phyloP scores from a whole-genome alignment of 2,329 filamentous ascomycete genomes.

The Aspergillus sp. region DNA sequence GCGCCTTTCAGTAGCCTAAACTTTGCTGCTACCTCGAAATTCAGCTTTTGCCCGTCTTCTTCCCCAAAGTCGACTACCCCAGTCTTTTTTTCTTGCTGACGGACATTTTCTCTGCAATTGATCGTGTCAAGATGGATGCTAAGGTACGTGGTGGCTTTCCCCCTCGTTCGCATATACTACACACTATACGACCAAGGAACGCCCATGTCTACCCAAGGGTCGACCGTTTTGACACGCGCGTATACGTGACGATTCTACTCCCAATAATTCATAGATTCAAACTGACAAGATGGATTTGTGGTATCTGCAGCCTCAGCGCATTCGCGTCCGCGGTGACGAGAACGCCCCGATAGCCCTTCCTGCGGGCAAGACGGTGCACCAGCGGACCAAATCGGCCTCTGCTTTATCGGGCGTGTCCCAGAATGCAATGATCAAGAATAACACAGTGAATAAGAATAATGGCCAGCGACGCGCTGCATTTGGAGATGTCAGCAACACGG shows the following conservation, averaged over 20 bases:
- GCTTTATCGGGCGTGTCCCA: conserved; percentile 50
- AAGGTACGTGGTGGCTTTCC: conserved; percentile 32
- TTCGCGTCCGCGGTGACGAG: conserved; percentile 60
- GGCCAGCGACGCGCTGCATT: conserved; percentile 70
- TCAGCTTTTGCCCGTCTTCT: background rate
- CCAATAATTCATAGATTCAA: background rate
- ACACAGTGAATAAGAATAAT: conserved; percentile 51
- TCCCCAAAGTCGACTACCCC: background rate
- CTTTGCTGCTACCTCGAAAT: background rate
- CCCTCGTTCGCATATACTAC: conserved; percentile 8
- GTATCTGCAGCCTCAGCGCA: conserved; percentile 57
- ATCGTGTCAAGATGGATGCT: conserved; percentile 36
- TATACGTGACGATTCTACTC: too few relatives aligned
- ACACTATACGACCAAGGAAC: too few relatives aligned
- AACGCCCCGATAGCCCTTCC: conserved; percentile 49
- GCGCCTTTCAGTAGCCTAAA: background rate
- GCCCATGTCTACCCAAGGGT: too few relatives aligned
- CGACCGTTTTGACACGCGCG: too few relatives aligned
- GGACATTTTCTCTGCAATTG: background rate
- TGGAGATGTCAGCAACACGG: conserved; percentile 70
- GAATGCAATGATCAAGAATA: conserved; percentile 52
- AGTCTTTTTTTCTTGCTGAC: too few relatives aligned
- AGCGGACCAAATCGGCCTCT: conserved; percentile 71
- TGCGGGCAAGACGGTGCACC: conserved; percentile 58
- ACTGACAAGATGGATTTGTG: conserved; percentile 8